These are phyloP conservation scores for Dendrocalamus latiflorus DNA, from an alignment of 202 grass and related monocot species.

Conservation along the genomic window DNA sequence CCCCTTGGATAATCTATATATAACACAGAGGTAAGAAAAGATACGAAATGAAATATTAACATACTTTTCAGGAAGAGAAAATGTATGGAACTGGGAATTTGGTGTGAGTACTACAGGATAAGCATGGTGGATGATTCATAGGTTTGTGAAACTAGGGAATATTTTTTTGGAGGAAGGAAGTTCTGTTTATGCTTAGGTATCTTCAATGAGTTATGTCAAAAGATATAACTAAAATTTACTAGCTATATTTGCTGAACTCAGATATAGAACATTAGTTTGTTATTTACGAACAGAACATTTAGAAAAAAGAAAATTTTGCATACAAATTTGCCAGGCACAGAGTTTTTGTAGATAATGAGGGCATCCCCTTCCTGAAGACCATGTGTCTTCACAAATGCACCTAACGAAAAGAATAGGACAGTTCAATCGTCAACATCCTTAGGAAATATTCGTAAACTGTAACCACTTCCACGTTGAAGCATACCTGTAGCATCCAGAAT, in stretches of 20 bases:
- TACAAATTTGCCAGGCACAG: constrained; percentile 62
- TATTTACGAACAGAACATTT: not conserved
- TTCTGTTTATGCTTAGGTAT: constrained; percentile 7
- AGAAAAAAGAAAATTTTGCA: constrained; percentile 5
- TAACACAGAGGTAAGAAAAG: not conserved
- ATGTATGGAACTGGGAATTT: not conserved
- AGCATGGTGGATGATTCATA: not conserved
- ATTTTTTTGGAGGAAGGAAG: not conserved
- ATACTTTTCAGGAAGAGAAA: not conserved
- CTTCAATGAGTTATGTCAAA: not conserved
- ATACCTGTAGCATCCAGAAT: constrained; percentile 88
- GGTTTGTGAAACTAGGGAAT: not conserved
- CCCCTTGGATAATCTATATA: constrained; percentile 45
- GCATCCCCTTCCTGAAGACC: constrained; percentile 70
- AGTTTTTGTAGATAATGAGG: constrained; percentile 63
- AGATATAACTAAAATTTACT: not conserved
- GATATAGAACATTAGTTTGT: not conserved
- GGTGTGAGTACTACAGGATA: not conserved
- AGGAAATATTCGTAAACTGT: not conserved
- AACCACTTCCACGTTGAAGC: not conserved
- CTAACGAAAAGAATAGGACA: constrained; percentile 29
- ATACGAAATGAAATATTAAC: not conserved
- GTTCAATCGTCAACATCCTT: not conserved
- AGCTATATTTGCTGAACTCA: not conserved
- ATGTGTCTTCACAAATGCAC: constrained; percentile 87